Conservation (phyloP, 805 yeast species). For the Candida peoriensis region DNA sequence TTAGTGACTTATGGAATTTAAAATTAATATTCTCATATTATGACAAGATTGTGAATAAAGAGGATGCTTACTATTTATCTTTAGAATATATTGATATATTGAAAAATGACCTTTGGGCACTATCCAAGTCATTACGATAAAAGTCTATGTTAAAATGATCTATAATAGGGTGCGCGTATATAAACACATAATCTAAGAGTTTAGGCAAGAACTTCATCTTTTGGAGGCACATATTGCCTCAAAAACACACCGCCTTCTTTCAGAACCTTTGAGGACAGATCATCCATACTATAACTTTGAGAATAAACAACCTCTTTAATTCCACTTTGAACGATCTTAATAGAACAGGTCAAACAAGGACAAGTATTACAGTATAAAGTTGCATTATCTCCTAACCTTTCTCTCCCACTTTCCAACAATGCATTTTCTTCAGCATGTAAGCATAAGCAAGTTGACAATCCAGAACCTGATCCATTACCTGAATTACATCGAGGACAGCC, state of each 20-base stretch:
- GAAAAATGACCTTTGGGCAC: slow-evolving; percentile 38
- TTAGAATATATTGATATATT: slow-evolving; percentile 48
- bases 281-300: slow-evolving; percentile 90
- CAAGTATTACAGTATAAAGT: slow-evolving; percentile 91
- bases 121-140: slow-evolving; percentile 1
- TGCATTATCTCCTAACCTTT: slow-evolving; percentile 60
- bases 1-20: slow-evolving; percentile 61
- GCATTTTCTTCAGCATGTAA: slow-evolving; percentile 98
- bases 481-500: slow-evolving; percentile 89
- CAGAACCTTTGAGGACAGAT: slow-evolving; percentile 63
- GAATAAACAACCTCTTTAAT: slow-evolving; percentile 89
- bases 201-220: slow-evolving; percentile 17
- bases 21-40: slow-evolving; percentile 56
- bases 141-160: neutral
- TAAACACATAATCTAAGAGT: neutral
- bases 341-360: slow-evolving; percentile 94
- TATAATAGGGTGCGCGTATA: neutral
- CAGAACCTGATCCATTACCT: slow-evolving; percentile 57
- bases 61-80: slow-evolving; percentile 36
- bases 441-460: slow-evolving; percentile 81
- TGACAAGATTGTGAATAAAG: slow-evolving; percentile 36
- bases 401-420: slow-evolving; percentile 87
- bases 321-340: slow-evolving; percentile 92
- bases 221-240: slow-evolving; percentile 46
- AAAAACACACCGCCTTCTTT: slow-evolving; percentile 67